phyloP scores from a whole-genome alignment of 1,284 basidiomycete genomes.

The Irpex sp. region DNA sequence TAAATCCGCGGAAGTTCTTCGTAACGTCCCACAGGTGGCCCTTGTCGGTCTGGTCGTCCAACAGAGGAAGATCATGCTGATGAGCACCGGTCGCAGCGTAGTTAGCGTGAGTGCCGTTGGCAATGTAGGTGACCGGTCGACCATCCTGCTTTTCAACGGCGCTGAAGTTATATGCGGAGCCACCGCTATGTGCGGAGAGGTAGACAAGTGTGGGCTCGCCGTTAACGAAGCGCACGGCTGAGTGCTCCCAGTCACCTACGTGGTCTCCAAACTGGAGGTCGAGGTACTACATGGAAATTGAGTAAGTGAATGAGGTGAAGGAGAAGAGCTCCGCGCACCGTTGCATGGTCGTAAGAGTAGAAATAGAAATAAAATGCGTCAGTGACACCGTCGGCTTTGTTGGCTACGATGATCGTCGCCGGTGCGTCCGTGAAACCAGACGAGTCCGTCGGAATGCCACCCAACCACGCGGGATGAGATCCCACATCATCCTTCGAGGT shows the following conservation, averaged over 20 bases:
- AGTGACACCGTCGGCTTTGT: constrained; percentile 30
- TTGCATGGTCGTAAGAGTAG: constrained; percentile 29
- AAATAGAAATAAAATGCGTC: constrained; percentile 41
- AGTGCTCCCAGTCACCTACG: constrained; percentile 36
- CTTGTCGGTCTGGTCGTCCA: constrained; percentile 18
- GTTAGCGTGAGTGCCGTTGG: constrained; percentile 29
- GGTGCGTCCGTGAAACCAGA: constrained; percentile 22
- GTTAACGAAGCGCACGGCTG: constrained; percentile 33
- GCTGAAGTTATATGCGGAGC: constrained; percentile 26
- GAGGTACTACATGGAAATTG: constrained; percentile 18
- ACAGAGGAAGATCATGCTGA: constrained; percentile 22
- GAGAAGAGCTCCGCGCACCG: constrained; percentile 10
- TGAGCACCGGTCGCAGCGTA: constrained; percentile 27
- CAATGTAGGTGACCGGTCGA: constrained; percentile 28
- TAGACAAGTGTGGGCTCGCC: constrained; percentile 28
- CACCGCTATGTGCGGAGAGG: constrained; percentile 32
- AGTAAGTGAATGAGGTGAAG: neutral
- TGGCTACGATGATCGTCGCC: constrained; percentile 29
- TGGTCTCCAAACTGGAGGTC: constrained; percentile 26
- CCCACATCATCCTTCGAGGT: constrained; percentile 27
- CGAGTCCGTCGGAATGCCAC: constrained; percentile 23
- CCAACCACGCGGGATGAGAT: constrained; percentile 23
- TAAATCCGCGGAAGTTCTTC: constrained; percentile 28
- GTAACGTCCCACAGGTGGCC: constrained; percentile 28
- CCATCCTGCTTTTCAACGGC: constrained; percentile 16